Evolutionary conservation across 1,284 basidiomycete genomes (phyloP).

Genomic region (Puccinia novopanici): DNA sequence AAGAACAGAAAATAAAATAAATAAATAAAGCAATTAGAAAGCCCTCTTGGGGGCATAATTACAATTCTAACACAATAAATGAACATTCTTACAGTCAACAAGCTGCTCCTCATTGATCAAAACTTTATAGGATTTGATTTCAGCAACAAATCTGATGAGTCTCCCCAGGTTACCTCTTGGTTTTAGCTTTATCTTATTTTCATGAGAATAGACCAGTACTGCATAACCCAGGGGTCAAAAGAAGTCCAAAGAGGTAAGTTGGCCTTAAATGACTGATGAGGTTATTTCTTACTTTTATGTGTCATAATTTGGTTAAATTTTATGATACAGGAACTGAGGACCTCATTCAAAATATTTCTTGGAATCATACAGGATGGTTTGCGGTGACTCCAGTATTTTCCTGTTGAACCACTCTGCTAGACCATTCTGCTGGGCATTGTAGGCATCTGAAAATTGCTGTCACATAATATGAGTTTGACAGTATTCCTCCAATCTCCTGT

Average conservation of each 20-base stretch:
- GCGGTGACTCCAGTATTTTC: too few species aligned
- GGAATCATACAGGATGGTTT: neutral
- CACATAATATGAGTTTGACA: too few species aligned
- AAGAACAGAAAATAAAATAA: too few species aligned
- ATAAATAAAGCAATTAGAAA: too few species aligned
- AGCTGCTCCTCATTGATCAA: neutral
- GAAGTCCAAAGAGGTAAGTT: neutral
- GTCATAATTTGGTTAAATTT: neutral
- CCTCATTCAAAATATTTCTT: neutral
- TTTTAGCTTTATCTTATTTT: too few species aligned
- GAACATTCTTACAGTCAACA: conserved; percentile 1
- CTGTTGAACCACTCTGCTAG: too few species aligned
- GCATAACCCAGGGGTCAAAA: conserved; percentile 15
- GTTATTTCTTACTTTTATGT: conserved; percentile 1
- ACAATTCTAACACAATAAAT: too few species aligned
- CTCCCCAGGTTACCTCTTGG: neutral
- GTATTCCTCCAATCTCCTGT: too few species aligned
- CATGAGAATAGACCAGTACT: neutral
- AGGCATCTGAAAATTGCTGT: too few species aligned
- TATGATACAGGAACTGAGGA: neutral
- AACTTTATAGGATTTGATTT: conserved; percentile 1
- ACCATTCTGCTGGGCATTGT: too few species aligned
- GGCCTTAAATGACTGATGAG: conserved; percentile 1
- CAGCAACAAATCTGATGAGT: conserved; percentile 1
- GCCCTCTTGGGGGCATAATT: too few species aligned